These are phyloP conservation scores for Pestalotiopsis sp. DNA, from an alignment of 2,329 filamentous ascomycete species.

Conservation along the genomic window DNA sequence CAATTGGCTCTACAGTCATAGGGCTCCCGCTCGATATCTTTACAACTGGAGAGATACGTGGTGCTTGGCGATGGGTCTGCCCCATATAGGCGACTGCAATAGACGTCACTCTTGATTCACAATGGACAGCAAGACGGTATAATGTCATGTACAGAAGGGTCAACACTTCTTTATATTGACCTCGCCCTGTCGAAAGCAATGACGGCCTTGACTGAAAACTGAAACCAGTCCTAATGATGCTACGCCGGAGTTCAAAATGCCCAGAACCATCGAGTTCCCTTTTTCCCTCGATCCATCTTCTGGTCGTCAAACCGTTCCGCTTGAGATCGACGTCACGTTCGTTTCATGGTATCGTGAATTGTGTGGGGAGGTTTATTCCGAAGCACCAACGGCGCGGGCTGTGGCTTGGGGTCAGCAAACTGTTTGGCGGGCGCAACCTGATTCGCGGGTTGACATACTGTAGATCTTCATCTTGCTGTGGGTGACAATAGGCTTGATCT, in stretches of 20 bases:
- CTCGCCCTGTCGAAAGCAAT: constrained; percentile 30
- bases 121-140: constrained; percentile 10
- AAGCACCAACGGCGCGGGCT: constrained; percentile 35
- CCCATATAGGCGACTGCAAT: background rate
- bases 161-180: constrained; percentile 27
- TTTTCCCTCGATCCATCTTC: constrained; percentile 26
- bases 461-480: constrained; percentile 99
- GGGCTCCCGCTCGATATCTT: no score
- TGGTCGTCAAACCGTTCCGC: constrained; percentile 23
- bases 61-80: background rate
- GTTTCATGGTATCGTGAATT: constrained; percentile 34
- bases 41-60: no score
- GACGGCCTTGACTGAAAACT: constrained; percentile 30
- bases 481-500: constrained; percentile 95
- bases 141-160: constrained; percentile 22
- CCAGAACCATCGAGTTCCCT: constrained; percentile 32
- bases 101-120: background rate
- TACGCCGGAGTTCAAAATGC: constrained; percentile 37
- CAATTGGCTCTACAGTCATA: no score
- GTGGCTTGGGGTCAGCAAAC: constrained; percentile 11
- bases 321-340: constrained; percentile 29
- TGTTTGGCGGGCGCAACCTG: background rate
- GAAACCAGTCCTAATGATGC: constrained; percentile 34
- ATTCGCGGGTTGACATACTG: constrained; percentile 57
- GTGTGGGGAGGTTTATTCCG: constrained; percentile 30